Evolutionary conservation across 331 rosid species (phyloP).

Genomic region (Cucumis variabilis): DNA sequence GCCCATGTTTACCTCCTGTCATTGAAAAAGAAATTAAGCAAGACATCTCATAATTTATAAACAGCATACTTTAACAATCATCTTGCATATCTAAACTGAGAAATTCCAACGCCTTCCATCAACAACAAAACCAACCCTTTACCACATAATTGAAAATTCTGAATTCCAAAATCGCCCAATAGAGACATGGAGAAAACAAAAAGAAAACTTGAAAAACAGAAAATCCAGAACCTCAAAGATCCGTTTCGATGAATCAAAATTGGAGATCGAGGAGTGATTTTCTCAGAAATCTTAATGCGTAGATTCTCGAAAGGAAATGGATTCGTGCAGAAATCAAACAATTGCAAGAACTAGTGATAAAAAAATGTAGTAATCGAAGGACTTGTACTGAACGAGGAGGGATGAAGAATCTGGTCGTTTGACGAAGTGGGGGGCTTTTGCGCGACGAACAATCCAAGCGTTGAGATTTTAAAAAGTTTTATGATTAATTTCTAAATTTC

Average conservation of each 20-base stretch:
- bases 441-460: neutral
- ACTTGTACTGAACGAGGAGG: neutral
- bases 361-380: neutral
- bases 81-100: neutral
- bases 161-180: neutral
- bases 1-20: slow-evolving; percentile 57
- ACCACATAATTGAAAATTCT: neutral
- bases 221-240: slow-evolving; percentile 23
- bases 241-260: slow-evolving; percentile 14
- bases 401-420: neutral
- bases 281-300: neutral
- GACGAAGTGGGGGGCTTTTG: neutral
- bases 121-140: neutral
- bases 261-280: slow-evolving; percentile 1
- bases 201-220: neutral
- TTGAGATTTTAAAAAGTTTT: neutral
- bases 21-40: neutral
- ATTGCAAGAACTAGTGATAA: neutral
- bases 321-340: neutral
- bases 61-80: neutral
- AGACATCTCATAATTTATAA: neutral
- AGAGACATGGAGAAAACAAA: neutral
- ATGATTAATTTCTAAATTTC: neutral
- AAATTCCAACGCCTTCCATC: slow-evolving; percentile 30
- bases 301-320: neutral